These are phyloP conservation scores for Beauveria medogensis DNA, from an alignment of 2,329 filamentous ascomycete genomes.

Conservation along the genomic window DNA sequence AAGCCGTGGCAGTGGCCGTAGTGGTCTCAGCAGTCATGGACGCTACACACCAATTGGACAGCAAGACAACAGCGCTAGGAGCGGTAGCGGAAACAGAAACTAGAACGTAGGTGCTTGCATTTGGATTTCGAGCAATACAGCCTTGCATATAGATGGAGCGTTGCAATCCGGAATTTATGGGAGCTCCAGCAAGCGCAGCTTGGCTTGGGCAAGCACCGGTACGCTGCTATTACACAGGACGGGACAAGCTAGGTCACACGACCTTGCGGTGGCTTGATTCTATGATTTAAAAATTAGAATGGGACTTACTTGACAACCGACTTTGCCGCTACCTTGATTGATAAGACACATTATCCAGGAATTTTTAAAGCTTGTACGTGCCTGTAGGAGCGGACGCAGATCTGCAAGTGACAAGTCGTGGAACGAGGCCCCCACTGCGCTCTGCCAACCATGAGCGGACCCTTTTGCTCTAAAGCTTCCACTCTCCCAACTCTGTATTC, in stretches of 20 bases:
- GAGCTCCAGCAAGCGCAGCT: neutral
- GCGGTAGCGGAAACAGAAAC: constrained; percentile 18
- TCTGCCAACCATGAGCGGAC: neutral
- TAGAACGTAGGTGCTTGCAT: constrained; percentile 24
- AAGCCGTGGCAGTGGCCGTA: constrained; percentile 29
- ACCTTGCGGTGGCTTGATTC: neutral
- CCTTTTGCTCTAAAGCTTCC: neutral
- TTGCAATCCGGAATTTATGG: neutral
- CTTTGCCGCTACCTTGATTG: neutral
- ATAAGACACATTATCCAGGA: neutral
- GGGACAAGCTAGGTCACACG: neutral
- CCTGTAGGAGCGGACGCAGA: too few relatives aligned
- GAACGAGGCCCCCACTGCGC: neutral
- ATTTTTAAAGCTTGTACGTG: too few relatives aligned
- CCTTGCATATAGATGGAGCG: constrained; percentile 3
- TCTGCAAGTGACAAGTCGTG: too few relatives aligned
- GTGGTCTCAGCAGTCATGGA: constrained; percentile 31
- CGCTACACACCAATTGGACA: constrained; percentile 35
- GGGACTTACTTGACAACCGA: neutral
- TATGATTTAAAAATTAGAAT: neutral
- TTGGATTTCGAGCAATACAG: constrained; percentile 25
- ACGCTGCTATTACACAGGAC: neutral
- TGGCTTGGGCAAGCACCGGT: neutral
- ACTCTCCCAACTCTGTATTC: neutral
- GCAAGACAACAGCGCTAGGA: constrained; percentile 26